Evolutionary conservation across 306 rosid species (phyloP), one percentile per base, ranked within the genome.

Genomic region (Senna tora): DNA sequence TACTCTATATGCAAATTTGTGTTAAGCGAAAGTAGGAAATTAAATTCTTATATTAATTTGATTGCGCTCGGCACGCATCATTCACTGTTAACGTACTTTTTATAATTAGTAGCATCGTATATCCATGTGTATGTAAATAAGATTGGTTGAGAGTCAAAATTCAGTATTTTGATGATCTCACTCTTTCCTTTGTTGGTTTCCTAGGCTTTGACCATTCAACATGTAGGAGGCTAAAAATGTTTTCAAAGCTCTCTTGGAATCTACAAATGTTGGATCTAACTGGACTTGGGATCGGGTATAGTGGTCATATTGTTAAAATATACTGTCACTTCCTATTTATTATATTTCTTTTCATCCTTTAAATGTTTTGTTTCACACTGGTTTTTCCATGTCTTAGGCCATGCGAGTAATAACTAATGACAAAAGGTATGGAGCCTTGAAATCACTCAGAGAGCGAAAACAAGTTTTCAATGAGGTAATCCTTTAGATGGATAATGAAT

Each of bases 201-300:
- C 59, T 73, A 63, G 60, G 54, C 53, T 41, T 55, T 65, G 54
- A 76, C 17, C 36, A 65, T 43, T 42, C 11, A 66, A 38, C 61
- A 19, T 70, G 32, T 46, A 93, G 98, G 98, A 93, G 82, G 98
- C 96, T 50, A 90, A 93, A 84, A 86, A 84, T 69, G 91, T 92
- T 67, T 93, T 93, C 75, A 90, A 88, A 87, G 80, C 87, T 46
- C 91, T 93, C 67, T 61, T 93, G 89, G 97, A 88, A 80, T 84
- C 91, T 62, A 82, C 91, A 46, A 90, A 88, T 80, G 84, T 93
- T 81, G 93, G 97, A 56, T 88, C 96, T 74, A 97, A 90, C 76
- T 93, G 97, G 97, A 90, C 88, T 58, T 93, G 98, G 98, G 98
- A 93, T 77, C 91, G 96, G 96, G 98, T 93, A 92, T 53, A 76